These are phyloP conservation scores for Diversispora epigaea DNA, from an alignment of 192 early-diverging fungal genomes.

Conservation along the genomic window DNA sequence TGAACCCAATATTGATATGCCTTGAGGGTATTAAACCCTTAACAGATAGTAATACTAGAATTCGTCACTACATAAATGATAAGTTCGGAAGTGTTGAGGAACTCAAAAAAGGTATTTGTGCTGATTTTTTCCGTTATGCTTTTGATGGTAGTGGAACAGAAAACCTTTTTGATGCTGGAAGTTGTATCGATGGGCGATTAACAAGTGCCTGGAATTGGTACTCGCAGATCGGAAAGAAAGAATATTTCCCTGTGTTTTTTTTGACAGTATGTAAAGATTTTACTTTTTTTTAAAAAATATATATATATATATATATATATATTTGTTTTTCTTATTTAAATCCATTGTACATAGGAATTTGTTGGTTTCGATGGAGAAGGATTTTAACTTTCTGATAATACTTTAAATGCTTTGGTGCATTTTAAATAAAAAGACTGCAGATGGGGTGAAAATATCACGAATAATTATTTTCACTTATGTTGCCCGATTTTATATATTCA, in stretches of 20 bases:
- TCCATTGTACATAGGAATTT: constrained; percentile 52
- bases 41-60: constrained; percentile 52
- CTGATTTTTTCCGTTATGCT: constrained; percentile 92
- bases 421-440: no score
- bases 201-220: constrained; percentile 93
- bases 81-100: constrained; percentile 66
- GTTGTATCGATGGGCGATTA: constrained; percentile 93
- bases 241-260: constrained; percentile 87
- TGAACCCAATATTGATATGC: constrained; percentile 80
- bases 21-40: constrained; percentile 72
- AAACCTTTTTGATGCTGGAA: constrained; percentile 88
- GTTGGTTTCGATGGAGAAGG: constrained; percentile 74
- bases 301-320: constrained; percentile 37
- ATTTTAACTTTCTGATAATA: constrained; percentile 33
- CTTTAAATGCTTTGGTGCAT: no score
- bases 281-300: constrained; percentile 35
- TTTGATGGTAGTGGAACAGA: constrained; percentile 97
- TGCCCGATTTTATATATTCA: no score
- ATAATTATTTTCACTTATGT: no score
- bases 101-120: constrained; percentile 73
- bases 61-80: constrained; percentile 65
- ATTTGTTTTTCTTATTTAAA: constrained; percentile 9
- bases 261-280: constrained; percentile 55
- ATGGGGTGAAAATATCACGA: no score
- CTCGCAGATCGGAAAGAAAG: constrained; percentile 87